Percentiles rank a stretch among this genome's conserved stretches.
These are phyloP conservation scores for Martensiomyces pterosporus DNA, from an alignment of 192 early-diverging fungal genomes.

Conservation along the genomic window DNA sequence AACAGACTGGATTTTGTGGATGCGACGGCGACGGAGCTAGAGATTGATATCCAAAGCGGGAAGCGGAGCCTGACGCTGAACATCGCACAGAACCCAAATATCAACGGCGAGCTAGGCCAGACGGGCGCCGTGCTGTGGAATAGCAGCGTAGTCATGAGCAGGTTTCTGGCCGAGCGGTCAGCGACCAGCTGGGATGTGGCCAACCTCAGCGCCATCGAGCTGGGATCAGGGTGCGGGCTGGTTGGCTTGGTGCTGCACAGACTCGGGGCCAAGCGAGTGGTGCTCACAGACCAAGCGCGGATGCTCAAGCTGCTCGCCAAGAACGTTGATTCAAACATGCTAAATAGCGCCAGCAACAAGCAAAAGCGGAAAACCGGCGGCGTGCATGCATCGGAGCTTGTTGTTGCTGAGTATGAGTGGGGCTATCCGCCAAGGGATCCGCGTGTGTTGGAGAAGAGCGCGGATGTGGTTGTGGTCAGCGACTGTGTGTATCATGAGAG, in stretches of 20 bases:
- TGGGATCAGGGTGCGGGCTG: conserved; percentile 43
- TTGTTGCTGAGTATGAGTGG: conserved; percentile 34
- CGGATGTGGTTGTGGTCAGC: conserved; percentile 39
- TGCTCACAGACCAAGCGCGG: conserved; percentile 38
- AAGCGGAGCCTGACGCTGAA: conserved; percentile 12
- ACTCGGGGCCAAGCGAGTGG: conserved; percentile 24
- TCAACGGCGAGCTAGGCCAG: conserved; percentile 39
- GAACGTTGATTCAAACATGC: conserved; percentile 17
- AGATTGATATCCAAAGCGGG: conserved; percentile 28
- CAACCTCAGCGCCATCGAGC: conserved; percentile 18
- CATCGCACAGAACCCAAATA: conserved; percentile 40
- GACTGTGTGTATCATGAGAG: conserved; percentile 47
- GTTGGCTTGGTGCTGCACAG: conserved; percentile 33
- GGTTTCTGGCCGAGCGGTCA: conserved; percentile 15
- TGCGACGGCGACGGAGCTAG: conserved; percentile 14
- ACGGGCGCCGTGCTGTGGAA: conserved; percentile 47
- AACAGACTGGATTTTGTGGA: conserved; percentile 18
- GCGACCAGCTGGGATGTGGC: conserved; percentile 8
- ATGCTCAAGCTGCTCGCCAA: conserved; percentile 25
- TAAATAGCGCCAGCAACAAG: not conserved
- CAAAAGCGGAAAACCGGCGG: not conserved
- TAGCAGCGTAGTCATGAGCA: conserved; percentile 40
- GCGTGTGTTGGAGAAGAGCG: conserved; percentile 7
- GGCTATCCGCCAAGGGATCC: conserved; percentile 21
- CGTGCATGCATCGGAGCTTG: not conserved